Evolutionary conservation across 768 basidiomycete species (phyloP).

Genomic region (Asterophora parasitica): DNA sequence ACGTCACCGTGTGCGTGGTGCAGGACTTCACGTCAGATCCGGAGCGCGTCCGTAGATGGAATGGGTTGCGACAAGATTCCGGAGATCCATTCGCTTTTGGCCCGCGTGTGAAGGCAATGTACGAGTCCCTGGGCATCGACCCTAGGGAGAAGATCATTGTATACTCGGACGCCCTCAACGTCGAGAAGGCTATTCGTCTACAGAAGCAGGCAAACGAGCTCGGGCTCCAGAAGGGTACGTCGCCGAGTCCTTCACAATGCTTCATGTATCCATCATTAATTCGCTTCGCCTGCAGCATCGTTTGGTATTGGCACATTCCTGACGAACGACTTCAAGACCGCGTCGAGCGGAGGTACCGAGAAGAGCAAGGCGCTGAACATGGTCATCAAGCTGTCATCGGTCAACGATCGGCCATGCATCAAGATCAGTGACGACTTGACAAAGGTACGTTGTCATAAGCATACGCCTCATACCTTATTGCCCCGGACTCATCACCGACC

Average conservation of each 20-base stretch:
- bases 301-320: conserved; percentile 94
- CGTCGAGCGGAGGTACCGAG: conserved; percentile 35
- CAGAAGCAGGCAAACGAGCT: conserved; percentile 69
- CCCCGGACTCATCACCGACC: background rate
- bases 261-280: background rate
- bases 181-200: conserved; percentile 66
- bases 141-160: conserved; percentile 63
- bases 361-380: conserved; percentile 87
- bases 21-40: conserved; percentile 58
- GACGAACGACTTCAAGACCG: conserved; percentile 78
- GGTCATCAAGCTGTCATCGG: conserved; percentile 85
- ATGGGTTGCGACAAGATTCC: conserved; percentile 86
- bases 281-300: conserved; percentile 46
- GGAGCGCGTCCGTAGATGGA: conserved; percentile 67
- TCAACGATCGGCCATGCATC: conserved; percentile 72
- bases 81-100: conserved; percentile 87
- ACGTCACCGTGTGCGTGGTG: background rate
- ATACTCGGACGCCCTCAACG: conserved; percentile 77
- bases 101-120: conserved; percentile 65
- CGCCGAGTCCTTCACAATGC: background rate
- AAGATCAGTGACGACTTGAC: conserved; percentile 91
- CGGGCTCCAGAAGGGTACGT: conserved; percentile 58
- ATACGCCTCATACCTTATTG: background rate
- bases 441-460: conserved; percentile 52
- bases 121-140: conserved; percentile 66